Evolutionary conservation across 805 yeast genomes (phyloP).

Genomic region (Cephaloascus albidus): DNA sequence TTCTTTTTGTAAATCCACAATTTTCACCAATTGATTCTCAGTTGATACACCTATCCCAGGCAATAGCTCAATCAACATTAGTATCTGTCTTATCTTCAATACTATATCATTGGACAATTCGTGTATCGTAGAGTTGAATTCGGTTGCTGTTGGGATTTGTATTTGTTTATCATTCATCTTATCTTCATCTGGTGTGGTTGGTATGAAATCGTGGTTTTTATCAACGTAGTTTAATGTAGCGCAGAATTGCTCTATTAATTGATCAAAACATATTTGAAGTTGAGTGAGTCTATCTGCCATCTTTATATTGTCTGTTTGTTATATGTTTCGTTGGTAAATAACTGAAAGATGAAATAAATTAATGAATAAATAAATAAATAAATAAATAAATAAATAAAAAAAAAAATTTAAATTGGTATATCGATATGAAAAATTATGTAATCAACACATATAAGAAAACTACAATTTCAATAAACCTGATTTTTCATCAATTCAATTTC

Average conservation of each 20-base stretch:
- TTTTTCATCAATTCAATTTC: background rate
- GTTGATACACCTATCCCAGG: slow-evolving; percentile 91
- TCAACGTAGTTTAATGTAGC: slow-evolving; percentile 76
- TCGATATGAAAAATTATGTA: no score
- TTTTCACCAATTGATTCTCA: slow-evolving; percentile 57
- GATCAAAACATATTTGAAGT: slow-evolving; percentile 81
- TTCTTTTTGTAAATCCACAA: slow-evolving; percentile 53
- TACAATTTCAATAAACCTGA: no score
- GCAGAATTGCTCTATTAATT: slow-evolving; percentile 68
- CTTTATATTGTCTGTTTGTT: no score
- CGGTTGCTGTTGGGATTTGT: slow-evolving; percentile 40
- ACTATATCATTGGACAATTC: slow-evolving; percentile 83
- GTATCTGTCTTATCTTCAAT: slow-evolving; percentile 76
- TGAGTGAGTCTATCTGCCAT: slow-evolving; percentile 90
- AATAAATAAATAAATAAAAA: no score
- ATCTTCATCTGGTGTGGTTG: slow-evolving; percentile 37
- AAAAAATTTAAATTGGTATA: no score
- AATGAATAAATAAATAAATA: no score
- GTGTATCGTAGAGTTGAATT: slow-evolving; percentile 35
- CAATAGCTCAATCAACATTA: slow-evolving; percentile 74
- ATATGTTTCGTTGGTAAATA: no score
- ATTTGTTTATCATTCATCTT: slow-evolving; percentile 58
- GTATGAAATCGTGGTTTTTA: slow-evolving; percentile 56
- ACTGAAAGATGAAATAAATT: no score
- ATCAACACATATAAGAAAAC: no score